Conservation (phyloP, 2,329 filamentous ascomycete genomes). For the Colletotrichum shisoi region DNA sequence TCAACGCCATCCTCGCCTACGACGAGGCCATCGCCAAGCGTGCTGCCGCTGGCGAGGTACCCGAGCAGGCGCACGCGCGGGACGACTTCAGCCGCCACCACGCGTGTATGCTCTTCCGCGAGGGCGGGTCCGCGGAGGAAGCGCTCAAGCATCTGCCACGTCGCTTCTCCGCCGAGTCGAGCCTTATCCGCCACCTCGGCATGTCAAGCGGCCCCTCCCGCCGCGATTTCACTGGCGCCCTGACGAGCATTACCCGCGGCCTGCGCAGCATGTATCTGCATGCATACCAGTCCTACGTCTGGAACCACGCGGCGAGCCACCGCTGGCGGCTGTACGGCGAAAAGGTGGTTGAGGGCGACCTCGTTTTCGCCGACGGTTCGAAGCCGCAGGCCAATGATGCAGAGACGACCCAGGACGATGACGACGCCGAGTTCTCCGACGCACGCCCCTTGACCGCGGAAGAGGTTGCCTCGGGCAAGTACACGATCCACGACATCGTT, state of each 20-base stretch:
- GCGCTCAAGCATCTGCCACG: slow-evolving; percentile 76
- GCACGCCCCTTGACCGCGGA: slow-evolving; percentile 77
- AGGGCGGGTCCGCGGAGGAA: slow-evolving; percentile 63
- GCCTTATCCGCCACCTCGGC: slow-evolving; percentile 79
- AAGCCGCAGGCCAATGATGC: slow-evolving; percentile 46
- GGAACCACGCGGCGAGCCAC: slow-evolving; percentile 85
- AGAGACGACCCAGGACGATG: slow-evolving; percentile 66
- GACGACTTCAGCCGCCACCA: slow-evolving; percentile 83
- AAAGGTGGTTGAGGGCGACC: slow-evolving; percentile 81
- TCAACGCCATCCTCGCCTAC: slow-evolving; percentile 79
- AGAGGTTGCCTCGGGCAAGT: slow-evolving; percentile 80
- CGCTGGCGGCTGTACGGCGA: slow-evolving; percentile 80
- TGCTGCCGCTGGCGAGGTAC: slow-evolving; percentile 48
- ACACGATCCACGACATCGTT: slow-evolving; percentile 85
- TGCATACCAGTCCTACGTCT: slow-evolving; percentile 93
- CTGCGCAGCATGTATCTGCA: slow-evolving; percentile 95
- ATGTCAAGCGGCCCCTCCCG: slow-evolving; percentile 51
- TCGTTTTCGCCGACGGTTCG: slow-evolving; percentile 67
- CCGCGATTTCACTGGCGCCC: slow-evolving; percentile 80
- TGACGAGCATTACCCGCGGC: slow-evolving; percentile 80
- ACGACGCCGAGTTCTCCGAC: slow-evolving; percentile 60
- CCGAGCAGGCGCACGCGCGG: slow-evolving; percentile 63
- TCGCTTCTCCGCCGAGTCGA: slow-evolving; percentile 81
- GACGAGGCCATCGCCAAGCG: slow-evolving; percentile 66
- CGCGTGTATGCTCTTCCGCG: slow-evolving; percentile 76